A percentile compares a stretch with the other conserved stretches of the same genome.
phyloP scores from a whole-genome alignment of 331 rosid species.

The Malus hybrid region DNA sequence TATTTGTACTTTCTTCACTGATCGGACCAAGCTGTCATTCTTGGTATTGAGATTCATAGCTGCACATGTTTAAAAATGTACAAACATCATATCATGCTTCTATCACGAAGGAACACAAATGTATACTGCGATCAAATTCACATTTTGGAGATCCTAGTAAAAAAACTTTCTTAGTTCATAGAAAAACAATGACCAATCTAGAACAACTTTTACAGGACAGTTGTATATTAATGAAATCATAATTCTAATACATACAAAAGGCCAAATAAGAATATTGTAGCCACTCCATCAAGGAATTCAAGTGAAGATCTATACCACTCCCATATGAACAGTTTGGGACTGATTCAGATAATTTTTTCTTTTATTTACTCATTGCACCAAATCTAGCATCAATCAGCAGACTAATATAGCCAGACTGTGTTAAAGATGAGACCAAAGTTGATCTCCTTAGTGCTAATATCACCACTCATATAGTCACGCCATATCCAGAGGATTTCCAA shows the following conservation, averaged over 20 bases:
- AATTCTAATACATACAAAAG: background rate
- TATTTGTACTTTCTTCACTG: conserved; percentile 39
- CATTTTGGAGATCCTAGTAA: background rate
- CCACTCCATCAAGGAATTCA: background rate
- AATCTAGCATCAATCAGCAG: background rate
- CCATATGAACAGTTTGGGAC: too few relatives aligned
- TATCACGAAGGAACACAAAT: background rate
- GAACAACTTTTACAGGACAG: background rate
- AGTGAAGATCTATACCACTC: too few relatives aligned
- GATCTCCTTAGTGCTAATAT: background rate
- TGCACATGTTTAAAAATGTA: conserved; percentile 36
- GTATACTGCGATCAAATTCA: background rate
- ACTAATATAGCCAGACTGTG: background rate
- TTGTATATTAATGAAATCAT: background rate
- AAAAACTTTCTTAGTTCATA: background rate
- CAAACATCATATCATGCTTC: background rate
- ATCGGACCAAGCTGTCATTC: conserved; percentile 25
- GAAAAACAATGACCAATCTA: background rate
- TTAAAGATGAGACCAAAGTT: background rate
- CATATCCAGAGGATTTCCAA: background rate
- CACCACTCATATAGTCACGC: background rate
- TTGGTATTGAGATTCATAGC: conserved; percentile 50
- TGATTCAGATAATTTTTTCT: too few relatives aligned
- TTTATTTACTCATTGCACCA: background rate
- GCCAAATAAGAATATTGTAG: background rate